A percentile compares a stretch with the other conserved stretches of the same genome.
phyloP scores from a whole-genome alignment of 441 rosid species.

The Syzygium syzygioides region DNA sequence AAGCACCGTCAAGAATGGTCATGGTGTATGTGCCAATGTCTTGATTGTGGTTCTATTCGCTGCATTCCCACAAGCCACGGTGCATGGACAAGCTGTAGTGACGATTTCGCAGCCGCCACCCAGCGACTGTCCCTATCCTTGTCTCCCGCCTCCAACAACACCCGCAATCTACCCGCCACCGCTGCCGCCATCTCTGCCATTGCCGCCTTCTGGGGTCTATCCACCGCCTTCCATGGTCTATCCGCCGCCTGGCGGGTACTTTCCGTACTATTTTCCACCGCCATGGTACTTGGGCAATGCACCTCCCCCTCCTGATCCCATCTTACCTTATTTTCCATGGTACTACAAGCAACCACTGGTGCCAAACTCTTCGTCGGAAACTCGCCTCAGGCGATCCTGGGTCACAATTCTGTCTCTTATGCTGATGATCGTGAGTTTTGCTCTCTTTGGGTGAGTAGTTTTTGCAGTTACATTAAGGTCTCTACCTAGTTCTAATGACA shows the following conservation, averaged over 20 bases:
- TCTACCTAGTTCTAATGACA: not conserved
- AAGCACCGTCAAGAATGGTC: not conserved
- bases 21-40: not conserved
- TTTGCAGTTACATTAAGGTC: not conserved
- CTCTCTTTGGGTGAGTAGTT: not conserved
- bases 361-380: constrained; percentile 1
- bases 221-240: not conserved
- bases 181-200: not conserved
- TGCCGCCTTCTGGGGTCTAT: not conserved
- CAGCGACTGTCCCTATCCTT: constrained; percentile 20
- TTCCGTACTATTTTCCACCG: constrained; percentile 6
- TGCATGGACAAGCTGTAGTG: not conserved
- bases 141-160: constrained; percentile 29
- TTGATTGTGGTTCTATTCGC: not conserved
- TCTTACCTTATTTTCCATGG: constrained; percentile 45
- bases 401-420: not conserved
- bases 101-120: not conserved
- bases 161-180: constrained; percentile 23
- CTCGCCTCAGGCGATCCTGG: not conserved
- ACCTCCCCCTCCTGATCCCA: constrained; percentile 57
- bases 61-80: not conserved
- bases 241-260: not conserved
- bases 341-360: constrained; percentile 41
- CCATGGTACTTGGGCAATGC: constrained; percentile 7
- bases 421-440: not conserved